A percentile compares a stretch with the other conserved stretches of the same genome.
These are phyloP conservation scores for Mortierella sp. DNA, from an alignment of 371 early-diverging fungal species.

Conservation along the genomic window DNA sequence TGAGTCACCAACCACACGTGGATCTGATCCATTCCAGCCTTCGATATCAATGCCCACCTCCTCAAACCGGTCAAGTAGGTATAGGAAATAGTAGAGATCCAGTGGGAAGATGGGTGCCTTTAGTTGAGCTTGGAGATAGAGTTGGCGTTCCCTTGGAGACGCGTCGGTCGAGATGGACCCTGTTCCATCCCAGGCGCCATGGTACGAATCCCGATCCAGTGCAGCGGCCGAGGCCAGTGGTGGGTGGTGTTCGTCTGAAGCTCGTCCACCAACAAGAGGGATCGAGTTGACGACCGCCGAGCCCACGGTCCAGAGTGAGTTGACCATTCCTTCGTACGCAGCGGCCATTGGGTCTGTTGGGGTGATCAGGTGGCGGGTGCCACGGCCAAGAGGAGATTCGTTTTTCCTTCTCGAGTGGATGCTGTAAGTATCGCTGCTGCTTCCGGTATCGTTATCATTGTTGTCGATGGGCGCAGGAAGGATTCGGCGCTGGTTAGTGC, in stretches of 20 bases:
- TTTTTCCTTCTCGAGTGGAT: constrained; percentile 13
- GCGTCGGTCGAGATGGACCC: constrained; percentile 53
- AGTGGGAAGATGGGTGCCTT: constrained; percentile 59
- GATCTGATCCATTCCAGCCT: constrained; percentile 47
- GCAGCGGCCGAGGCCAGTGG: constrained; percentile 38
- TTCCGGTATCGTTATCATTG: constrained; percentile 13
- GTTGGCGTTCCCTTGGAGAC: constrained; percentile 54
- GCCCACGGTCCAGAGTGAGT: constrained; percentile 48
- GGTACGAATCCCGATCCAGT: constrained; percentile 49
- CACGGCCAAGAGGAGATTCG: constrained; percentile 2
- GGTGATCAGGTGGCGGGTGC: constrained; percentile 39
- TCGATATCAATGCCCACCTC: constrained; percentile 67
- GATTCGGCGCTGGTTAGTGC: constrained; percentile 59
- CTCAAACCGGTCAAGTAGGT: constrained; percentile 67
- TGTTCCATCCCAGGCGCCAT: constrained; percentile 61
- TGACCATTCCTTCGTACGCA: constrained; percentile 48
- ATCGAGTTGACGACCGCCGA: constrained; percentile 31
- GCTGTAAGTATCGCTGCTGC: constrained; percentile 19
- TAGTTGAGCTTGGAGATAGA: constrained; percentile 52
- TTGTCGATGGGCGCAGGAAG: constrained; percentile 30
- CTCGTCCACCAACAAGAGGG: not conserved
- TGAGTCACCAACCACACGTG: constrained; percentile 36
- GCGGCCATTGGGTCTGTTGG: constrained; percentile 47
- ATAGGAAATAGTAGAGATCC: constrained; percentile 69
- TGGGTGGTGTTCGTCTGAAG: constrained; percentile 38